Percentiles rank a stretch among this genome's conserved stretches.
Evolutionary conservation across 192 early-diverging fungal species (phyloP).

Genomic region (Backusella circina): DNA sequence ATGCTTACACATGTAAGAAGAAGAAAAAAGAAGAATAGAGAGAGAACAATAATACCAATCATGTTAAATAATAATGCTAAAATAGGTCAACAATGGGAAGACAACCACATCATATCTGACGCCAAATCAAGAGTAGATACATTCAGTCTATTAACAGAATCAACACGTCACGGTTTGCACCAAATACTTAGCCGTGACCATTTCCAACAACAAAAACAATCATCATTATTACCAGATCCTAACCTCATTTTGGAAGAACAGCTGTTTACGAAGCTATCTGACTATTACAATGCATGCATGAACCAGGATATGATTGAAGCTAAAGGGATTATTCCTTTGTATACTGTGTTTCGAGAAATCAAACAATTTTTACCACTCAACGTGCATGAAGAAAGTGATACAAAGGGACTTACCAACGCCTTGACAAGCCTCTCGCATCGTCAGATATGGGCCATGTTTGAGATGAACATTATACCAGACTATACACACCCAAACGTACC

Average conservation of each 20-base stretch:
- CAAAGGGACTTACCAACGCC: conserved; percentile 1
- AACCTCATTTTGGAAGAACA: conserved; percentile 41
- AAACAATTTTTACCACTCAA: conserved; percentile 24
- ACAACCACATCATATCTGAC: conserved; percentile 57
- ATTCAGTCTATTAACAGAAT: background rate
- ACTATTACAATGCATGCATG: conserved; percentile 55
- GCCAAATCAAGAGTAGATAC: conserved; percentile 42
- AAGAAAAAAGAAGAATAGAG: background rate
- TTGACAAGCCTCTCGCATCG: background rate
- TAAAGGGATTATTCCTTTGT: conserved; percentile 36
- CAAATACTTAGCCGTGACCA: conserved; percentile 2
- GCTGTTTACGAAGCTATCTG: conserved; percentile 55
- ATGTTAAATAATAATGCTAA: background rate
- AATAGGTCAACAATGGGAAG: conserved; percentile 51
- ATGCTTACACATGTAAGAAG: conserved; percentile 51
- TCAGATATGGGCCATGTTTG: conserved; percentile 41
- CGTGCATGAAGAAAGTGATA: background rate
- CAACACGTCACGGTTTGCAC: background rate
- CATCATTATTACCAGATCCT: conserved; percentile 15
- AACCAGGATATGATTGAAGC: conserved; percentile 40
- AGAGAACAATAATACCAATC: no score
- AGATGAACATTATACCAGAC: conserved; percentile 46
- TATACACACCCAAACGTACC: conserved; percentile 52
- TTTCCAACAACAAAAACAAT: background rate
- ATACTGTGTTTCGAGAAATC: conserved; percentile 37